A percentile compares a stretch with the other conserved stretches of the same genome.
phyloP scores from a whole-genome alignment of 768 basidiomycete species.

The Daedalea quercina region DNA sequence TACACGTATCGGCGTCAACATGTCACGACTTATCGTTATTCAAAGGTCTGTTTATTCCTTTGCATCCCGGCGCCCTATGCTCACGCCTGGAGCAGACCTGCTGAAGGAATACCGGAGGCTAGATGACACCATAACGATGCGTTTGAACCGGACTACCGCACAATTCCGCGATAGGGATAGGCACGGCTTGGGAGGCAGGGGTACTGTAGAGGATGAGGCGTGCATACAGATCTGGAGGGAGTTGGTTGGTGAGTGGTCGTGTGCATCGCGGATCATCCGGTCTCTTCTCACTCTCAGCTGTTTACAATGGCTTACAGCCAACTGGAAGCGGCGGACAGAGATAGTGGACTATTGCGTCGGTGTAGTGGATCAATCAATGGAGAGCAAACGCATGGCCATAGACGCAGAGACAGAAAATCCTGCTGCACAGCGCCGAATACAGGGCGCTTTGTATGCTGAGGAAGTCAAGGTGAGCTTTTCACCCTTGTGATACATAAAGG shows the following conservation, averaged over 20 bases:
- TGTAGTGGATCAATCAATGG: conserved; percentile 59
- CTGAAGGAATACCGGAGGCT: conserved; percentile 75
- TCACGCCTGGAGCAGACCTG: conserved; percentile 45
- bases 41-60: conserved; percentile 45
- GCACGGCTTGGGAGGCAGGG: conserved; percentile 34
- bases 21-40: conserved; percentile 73
- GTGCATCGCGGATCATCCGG: too few species aligned
- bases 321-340: conserved; percentile 67
- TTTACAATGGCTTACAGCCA: conserved; percentile 18
- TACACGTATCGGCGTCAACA: conserved; percentile 68
- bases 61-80: background rate
- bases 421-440: conserved; percentile 39
- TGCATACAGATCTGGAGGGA: conserved; percentile 76
- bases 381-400: conserved; percentile 44
- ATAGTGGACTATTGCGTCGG: conserved; percentile 71
- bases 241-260: conserved; percentile 53
- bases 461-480: conserved; percentile 61
- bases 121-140: conserved; percentile 76
- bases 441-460: conserved; percentile 54
- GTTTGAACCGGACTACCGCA: conserved; percentile 74
- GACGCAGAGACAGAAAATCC: conserved; percentile 38
- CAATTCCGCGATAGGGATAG: conserved; percentile 70
- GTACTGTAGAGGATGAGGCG: conserved; percentile 63
- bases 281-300: conserved; percentile 31
- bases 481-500: too few species aligned